Evolutionary conservation across 2,329 filamentous ascomycete species (phyloP).

Genomic region (Colletotrichum godetiae): DNA sequence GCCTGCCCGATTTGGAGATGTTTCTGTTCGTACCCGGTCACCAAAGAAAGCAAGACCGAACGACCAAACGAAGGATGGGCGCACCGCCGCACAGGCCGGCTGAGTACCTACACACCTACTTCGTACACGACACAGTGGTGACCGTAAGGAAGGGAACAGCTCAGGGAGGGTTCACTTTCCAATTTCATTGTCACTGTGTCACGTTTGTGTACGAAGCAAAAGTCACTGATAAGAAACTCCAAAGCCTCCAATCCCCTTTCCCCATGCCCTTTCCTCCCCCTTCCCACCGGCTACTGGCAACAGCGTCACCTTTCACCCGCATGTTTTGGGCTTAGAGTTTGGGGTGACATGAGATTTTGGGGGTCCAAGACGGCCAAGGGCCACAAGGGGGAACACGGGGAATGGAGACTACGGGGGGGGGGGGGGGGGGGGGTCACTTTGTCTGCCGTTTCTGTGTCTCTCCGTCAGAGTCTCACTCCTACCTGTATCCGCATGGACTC

Average conservation of each 20-base stretch:
- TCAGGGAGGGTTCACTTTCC: not conserved
- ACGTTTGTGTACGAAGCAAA: not conserved
- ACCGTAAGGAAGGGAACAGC: not conserved
- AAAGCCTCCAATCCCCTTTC: slow-evolving; percentile 4
- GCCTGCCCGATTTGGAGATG: slow-evolving; percentile 24
- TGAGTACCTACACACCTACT: not conserved
- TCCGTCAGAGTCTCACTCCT: not conserved
- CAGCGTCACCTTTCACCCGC: slow-evolving; percentile 5
- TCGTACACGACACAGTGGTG: no score
- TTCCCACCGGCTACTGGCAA: not conserved
- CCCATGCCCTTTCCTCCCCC: not conserved
- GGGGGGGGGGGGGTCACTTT: not conserved
- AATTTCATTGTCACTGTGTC: not conserved
- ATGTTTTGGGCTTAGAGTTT: slow-evolving; percentile 29
- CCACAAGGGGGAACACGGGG: not conserved
- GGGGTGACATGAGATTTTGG: slow-evolving; percentile 29
- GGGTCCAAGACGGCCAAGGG: slow-evolving; percentile 14
- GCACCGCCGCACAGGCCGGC: slow-evolving; percentile 24
- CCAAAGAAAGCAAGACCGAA: not conserved
- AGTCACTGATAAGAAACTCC: slow-evolving; percentile 28
- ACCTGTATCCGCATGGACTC: no score
- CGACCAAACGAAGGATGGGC: slow-evolving; percentile 16
- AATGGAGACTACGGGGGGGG: not conserved
- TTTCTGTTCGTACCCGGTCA: not conserved
- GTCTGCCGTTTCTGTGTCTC: not conserved